Base-by-base conservation (phyloP, 495 filamentous ascomycete genomes). In the Elaphomyces granulatus region DNA sequence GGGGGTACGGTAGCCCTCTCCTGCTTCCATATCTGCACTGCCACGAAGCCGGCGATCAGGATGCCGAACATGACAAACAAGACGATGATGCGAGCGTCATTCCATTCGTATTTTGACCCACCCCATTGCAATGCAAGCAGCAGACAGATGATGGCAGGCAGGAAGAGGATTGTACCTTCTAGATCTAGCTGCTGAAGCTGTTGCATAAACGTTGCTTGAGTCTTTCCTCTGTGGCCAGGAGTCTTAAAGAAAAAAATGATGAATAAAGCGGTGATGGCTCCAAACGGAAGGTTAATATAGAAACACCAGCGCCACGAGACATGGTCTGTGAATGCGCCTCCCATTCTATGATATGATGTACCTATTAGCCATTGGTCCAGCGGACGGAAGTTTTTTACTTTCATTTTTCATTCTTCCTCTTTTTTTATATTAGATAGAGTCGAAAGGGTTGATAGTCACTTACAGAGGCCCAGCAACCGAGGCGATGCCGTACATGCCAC, bases 401-500 rank as follows among this genome's bases (percentile, higher is more conserved):
- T n/a, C n/a, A n/a, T n/a, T n/a, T n/a, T n/a, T n/a, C n/a, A n/a
- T n/a, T n/a, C n/a, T n/a, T n/a, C n/a, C n/a, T n/a, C n/a, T n/a
- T n/a, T n/a, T n/a, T n/a, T n/a, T n/a, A n/a, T n/a, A n/a, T n/a
- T n/a, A n/a, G n/a, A n/a, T n/a, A n/a, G 8, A 4, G 6, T 17
- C 4, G 33, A 10, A 18, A 40, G 2, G 4, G 15, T 7, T 3
- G 18, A 26, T 16, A 2, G 7, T 10, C 4, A 52, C 56, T 38
- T 52, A 61, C 20, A 90, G 62, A 9, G 83, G 83, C 14, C 83
- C 83, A 32, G 80, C 74, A 16, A 87, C 79, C 47, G 70, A 77
- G 0, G 86, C 79, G 35, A 94, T 69, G 10, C 81, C 87, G 52
- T 79, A 90, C 72, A 87, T 83, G 41, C 66, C 72, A n/a, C 80